phyloP scores from a whole-genome alignment of 495 filamentous ascomycete genomes.

The Platismatia glauca region DNA sequence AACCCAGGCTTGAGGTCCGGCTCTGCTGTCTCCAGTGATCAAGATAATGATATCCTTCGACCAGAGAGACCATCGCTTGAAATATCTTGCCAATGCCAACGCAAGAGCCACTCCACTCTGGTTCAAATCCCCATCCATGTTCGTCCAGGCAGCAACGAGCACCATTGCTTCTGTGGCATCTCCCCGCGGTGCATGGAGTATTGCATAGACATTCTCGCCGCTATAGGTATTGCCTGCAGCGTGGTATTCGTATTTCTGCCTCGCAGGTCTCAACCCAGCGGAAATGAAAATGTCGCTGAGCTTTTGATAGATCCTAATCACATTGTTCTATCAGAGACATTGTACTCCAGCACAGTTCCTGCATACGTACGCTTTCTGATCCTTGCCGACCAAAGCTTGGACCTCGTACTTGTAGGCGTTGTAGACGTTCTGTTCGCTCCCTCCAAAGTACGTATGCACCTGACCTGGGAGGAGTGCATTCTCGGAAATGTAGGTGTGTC shows the following conservation, averaged over 20 bases:
- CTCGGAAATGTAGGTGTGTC: conserved; percentile 91
- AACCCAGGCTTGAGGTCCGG: conserved; percentile 92
- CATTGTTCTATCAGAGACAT: conserved; percentile 5
- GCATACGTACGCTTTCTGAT: conserved; percentile 40
- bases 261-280: conserved; percentile 73
- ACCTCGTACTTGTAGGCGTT: conserved; percentile 85
- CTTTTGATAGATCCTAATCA: conserved; percentile 52
- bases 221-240: conserved; percentile 60
- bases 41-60: conserved; percentile 97
- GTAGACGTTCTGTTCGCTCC: conserved; percentile 92
- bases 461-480: conserved; percentile 94
- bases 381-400: conserved; percentile 47
- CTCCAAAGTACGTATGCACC: conserved; percentile 94
- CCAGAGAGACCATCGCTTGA: conserved; percentile 97
- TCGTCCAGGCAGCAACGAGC: conserved; percentile 79
- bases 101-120: conserved; percentile 77
- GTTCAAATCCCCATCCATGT: conserved; percentile 71
- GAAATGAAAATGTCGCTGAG: conserved; percentile 65
- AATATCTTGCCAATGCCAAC: conserved; percentile 82
- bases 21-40: conserved; percentile 76
- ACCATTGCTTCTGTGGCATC: conserved; percentile 99
- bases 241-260: conserved; percentile 74
- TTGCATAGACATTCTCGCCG: conserved; percentile 89
- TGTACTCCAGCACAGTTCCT: conserved; percentile 40
- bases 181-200: conserved; percentile 88